phyloP scores from a whole-genome alignment of 805 yeast species.

The Lipomyces starkeyi region DNA sequence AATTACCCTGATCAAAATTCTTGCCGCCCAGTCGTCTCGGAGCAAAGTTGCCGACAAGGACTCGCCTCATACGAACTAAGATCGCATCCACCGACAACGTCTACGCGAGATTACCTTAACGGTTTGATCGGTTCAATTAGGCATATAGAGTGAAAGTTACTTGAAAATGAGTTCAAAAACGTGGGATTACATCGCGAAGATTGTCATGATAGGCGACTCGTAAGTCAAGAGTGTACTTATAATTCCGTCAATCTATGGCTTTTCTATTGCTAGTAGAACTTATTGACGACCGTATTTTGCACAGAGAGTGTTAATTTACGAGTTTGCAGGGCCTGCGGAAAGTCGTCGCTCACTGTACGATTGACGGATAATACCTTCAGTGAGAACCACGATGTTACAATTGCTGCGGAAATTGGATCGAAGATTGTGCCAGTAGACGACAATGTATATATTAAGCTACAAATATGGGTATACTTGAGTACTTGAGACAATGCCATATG shows the following conservation, averaged over 20 bases:
- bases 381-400: constrained; percentile 47
- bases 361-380: constrained; percentile 47
- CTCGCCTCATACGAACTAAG: too few species aligned
- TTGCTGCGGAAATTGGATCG: constrained; percentile 49
- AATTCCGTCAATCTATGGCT: not conserved
- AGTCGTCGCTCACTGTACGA: constrained; percentile 47
- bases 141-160: not conserved
- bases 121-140: not conserved
- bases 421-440: constrained; percentile 46
- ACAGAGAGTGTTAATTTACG: not conserved
- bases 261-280: constrained; percentile 25
- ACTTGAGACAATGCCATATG: not conserved
- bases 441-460: constrained; percentile 45
- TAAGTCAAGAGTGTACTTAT: constrained; percentile 39
- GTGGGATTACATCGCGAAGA: constrained; percentile 47
- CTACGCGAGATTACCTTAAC: not conserved
- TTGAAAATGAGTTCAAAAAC: constrained; percentile 34
- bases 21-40: not conserved
- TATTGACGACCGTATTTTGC: constrained; percentile 38
- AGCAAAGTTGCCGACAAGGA: not conserved
- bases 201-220: constrained; percentile 50
- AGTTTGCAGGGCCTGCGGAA: constrained; percentile 46
- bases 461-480: constrained; percentile 45
- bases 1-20: constrained; percentile 7
- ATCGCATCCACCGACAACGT: not conserved